These are phyloP conservation scores for Dothideomycetidae sp. DNA, from an alignment of 2,329 filamentous ascomycete species.

Conservation along the genomic window DNA sequence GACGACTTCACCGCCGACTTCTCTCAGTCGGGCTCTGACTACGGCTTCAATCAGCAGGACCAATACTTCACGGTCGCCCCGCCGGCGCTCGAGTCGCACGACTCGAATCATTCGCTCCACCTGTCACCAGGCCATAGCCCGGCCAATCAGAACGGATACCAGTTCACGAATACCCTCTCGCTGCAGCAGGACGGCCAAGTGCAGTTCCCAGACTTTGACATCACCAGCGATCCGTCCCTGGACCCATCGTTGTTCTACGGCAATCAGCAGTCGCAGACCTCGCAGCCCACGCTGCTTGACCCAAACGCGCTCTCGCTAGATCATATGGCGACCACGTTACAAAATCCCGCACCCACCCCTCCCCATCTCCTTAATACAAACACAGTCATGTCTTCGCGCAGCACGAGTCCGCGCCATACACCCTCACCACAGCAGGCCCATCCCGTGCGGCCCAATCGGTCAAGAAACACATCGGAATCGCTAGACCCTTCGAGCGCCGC, in stretches of 20 bases:
- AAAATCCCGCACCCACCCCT: conserved; percentile 37
- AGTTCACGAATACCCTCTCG: conserved; percentile 1
- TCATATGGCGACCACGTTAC: conserved; percentile 37
- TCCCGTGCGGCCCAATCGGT: conserved; percentile 42
- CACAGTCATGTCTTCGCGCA: conserved; percentile 37
- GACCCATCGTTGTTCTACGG: conserved; percentile 46
- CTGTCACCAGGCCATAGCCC: conserved; percentile 1
- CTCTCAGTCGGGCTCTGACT: conserved; percentile 2
- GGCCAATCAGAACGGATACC: conserved; percentile 6
- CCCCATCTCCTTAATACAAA: conserved; percentile 43
- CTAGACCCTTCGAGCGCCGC: conserved; percentile 47
- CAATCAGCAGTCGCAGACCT: conserved; percentile 27
- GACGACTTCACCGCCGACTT: conserved; percentile 4
- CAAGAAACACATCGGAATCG: conserved; percentile 40
- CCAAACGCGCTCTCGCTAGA: conserved; percentile 31
- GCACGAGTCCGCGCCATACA: conserved; percentile 39
- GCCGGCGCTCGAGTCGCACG: conserved; percentile 1
- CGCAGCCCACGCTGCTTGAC: conserved; percentile 31
- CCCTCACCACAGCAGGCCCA: conserved; percentile 38
- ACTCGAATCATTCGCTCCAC: conserved; percentile 3
- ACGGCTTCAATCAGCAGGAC: conserved; percentile 3
- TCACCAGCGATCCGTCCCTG: conserved; percentile 41
- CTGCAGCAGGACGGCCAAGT: conserved; percentile 5
- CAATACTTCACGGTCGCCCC: conserved; percentile 6
- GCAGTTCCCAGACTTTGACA: conserved; percentile 40